Percentiles rank a stretch among this genome's conserved stretches.
Evolutionary conservation across 768 basidiomycete species (phyloP).

Genomic region (Phanerochaete sordida): DNA sequence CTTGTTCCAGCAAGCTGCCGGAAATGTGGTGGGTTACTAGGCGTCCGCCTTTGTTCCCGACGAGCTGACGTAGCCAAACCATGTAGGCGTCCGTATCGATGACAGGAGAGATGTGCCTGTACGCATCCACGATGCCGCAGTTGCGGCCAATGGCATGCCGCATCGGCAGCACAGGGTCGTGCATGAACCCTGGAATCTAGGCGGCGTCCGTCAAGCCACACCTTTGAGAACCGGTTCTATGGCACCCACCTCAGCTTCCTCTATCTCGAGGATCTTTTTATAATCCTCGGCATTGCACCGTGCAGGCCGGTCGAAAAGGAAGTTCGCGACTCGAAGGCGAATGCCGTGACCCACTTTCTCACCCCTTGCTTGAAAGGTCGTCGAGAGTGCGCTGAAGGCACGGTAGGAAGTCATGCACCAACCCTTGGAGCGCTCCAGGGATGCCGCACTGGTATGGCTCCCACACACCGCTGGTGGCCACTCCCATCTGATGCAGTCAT

Average conservation of each 20-base stretch:
- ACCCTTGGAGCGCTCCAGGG: constrained; percentile 30
- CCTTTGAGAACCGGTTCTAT: too few species aligned
- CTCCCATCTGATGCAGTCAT: constrained; percentile 29
- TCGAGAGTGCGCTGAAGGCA: constrained; percentile 22
- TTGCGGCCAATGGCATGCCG: constrained; percentile 26
- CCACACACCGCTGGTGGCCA: constrained; percentile 38
- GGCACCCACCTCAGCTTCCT: not conserved
- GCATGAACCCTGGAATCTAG: constrained; percentile 24
- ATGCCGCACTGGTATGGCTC: constrained; percentile 33
- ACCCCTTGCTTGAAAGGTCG: constrained; percentile 16
- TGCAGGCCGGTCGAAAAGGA: constrained; percentile 28
- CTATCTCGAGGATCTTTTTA: constrained; percentile 26
- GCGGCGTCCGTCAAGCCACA: not conserved
- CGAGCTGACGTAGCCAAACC: constrained; percentile 28
- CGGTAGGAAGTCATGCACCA: constrained; percentile 37
- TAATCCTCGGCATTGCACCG: constrained; percentile 27
- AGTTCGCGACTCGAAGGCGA: constrained; percentile 31
- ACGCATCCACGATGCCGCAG: constrained; percentile 31
- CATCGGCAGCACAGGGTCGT: constrained; percentile 16
- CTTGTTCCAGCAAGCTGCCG: constrained; percentile 28
- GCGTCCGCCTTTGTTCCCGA: constrained; percentile 25
- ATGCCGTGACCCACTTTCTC: constrained; percentile 25
- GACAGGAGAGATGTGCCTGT: constrained; percentile 30
- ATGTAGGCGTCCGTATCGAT: constrained; percentile 36
- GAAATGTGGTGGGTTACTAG: constrained; percentile 27